phyloP scores from a whole-genome alignment of 2,329 filamentous ascomycete species.

The Trichoderma brevicompactum region DNA sequence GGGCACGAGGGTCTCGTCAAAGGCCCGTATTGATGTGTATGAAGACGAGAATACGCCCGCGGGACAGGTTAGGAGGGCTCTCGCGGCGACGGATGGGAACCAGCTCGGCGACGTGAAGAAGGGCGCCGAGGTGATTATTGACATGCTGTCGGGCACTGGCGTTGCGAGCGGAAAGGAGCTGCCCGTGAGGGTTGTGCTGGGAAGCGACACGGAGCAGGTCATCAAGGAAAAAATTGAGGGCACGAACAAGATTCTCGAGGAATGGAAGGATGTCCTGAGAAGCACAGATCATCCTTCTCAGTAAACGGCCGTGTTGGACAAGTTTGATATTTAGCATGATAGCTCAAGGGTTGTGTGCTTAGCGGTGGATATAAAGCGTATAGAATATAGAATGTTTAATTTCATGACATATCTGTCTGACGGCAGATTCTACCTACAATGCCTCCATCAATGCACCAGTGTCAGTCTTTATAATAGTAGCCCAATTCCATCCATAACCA shows the following conservation, averaged over 20 bases:
- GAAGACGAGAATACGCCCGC: conserved; percentile 39
- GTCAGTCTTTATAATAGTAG: neutral
- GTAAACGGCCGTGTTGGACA: neutral
- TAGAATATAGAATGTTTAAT: conserved; percentile 1
- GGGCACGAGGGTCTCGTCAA: conserved; percentile 35
- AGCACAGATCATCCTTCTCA: conserved; percentile 35
- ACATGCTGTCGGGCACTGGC: conserved; percentile 58
- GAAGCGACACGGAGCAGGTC: conserved; percentile 51
- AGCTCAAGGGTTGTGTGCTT: neutral
- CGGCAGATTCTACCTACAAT: neutral
- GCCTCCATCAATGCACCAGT: neutral
- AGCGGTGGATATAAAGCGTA: neutral
- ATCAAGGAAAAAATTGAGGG: conserved; percentile 50
- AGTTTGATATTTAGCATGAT: neutral
- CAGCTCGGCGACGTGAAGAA: conserved; percentile 62
- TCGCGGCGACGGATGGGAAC: conserved; percentile 48
- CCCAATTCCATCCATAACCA: conserved; percentile 2
- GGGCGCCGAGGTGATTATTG: conserved; percentile 56
- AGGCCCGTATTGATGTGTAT: conserved; percentile 43
- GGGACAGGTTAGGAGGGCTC: conserved; percentile 35
- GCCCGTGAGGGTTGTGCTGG: conserved; percentile 59
- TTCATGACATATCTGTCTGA: neutral
- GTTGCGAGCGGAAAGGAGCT: conserved; percentile 53
- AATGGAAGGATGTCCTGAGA: conserved; percentile 49
- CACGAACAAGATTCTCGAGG: conserved; percentile 50